Percentiles rank a stretch among this genome's conserved stretches.
Conservation (phyloP, 2,329 filamentous ascomycete genomes). For the Colletotrichum eremochloae region DNA sequence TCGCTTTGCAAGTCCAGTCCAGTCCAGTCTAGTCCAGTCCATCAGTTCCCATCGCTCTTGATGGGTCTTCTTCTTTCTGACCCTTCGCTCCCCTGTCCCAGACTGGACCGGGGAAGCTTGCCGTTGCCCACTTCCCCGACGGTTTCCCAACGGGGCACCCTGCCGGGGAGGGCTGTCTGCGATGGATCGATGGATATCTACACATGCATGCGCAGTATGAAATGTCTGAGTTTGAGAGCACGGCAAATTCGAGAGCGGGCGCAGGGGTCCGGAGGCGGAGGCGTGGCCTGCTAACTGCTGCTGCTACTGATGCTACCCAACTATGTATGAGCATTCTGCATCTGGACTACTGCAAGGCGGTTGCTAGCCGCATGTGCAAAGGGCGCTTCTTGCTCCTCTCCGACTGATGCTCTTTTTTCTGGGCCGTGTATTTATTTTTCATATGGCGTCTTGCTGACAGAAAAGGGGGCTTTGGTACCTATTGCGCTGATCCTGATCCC, state of each 20-base stretch:
- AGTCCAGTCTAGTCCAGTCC: too few species aligned
- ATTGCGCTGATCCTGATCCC: not conserved
- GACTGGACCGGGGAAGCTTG: not conserved
- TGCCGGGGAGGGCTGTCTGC: not conserved
- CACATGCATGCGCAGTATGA: not conserved
- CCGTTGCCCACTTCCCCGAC: not conserved
- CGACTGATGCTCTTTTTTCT: not conserved
- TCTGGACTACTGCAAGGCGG: conserved; percentile 25
- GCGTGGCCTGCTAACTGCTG: not conserved
- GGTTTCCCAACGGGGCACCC: not conserved
- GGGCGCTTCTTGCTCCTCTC: conserved; percentile 7
- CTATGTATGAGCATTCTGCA: not conserved
- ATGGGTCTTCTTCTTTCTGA: not conserved
- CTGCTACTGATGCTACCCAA: not conserved
- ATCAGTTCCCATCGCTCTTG: too few species aligned
- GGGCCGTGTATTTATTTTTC: not conserved
- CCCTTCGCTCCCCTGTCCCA: not conserved
- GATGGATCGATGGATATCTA: not conserved
- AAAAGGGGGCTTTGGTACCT: not conserved
- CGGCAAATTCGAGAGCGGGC: not conserved
- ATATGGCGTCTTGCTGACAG: conserved; percentile 6
- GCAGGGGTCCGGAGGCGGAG: not conserved
- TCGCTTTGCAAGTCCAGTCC: not conserved
- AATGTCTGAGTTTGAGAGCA: conserved; percentile 1
- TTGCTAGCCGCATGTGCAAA: conserved; percentile 22